Conservation (phyloP, 2,329 filamentous ascomycete genomes). For the Fusarium napiforme region DNA sequence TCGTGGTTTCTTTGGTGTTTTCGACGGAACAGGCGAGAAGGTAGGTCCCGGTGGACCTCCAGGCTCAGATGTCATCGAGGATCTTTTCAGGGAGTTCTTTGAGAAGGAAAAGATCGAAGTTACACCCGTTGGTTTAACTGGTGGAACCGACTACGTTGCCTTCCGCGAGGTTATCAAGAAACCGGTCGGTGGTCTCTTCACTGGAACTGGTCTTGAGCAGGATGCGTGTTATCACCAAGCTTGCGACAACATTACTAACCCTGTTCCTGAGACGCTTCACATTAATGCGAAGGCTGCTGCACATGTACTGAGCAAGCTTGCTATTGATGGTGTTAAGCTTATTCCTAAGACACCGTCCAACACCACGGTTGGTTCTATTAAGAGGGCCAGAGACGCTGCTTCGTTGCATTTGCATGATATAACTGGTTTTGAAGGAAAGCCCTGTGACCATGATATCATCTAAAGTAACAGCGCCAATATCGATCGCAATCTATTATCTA, state of each 20-base stretch:
- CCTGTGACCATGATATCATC: constrained; percentile 42
- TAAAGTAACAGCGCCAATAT: too few species aligned
- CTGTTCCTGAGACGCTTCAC: constrained; percentile 50
- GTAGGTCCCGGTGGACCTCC: constrained; percentile 51
- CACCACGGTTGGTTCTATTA: constrained; percentile 30
- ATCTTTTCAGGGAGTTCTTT: constrained; percentile 50
- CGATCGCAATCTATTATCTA: too few species aligned
- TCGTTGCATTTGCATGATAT: constrained; percentile 38
- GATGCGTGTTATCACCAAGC: constrained; percentile 49
- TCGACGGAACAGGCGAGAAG: constrained; percentile 50
- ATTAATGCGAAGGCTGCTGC: constrained; percentile 57
- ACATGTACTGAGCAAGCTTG: constrained; percentile 51
- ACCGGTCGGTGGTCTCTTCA: constrained; percentile 68
- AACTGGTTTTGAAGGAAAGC: constrained; percentile 20
- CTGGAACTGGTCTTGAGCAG: constrained; percentile 54
- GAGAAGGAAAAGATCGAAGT: constrained; percentile 47
- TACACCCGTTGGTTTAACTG: constrained; percentile 46
- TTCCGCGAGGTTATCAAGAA: constrained; percentile 65
- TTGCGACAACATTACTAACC: constrained; percentile 54
- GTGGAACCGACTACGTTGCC: constrained; percentile 69
- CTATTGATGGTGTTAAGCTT: constrained; percentile 36
- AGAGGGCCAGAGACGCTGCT: constrained; percentile 26
- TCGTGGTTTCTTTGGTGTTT: constrained; percentile 50
- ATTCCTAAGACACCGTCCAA: constrained; percentile 40
- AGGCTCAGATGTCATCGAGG: constrained; percentile 48